Base-by-base conservation (phyloP, 2,329 filamentous ascomycete species). In the Akanthomyces dipterigenus region DNA sequence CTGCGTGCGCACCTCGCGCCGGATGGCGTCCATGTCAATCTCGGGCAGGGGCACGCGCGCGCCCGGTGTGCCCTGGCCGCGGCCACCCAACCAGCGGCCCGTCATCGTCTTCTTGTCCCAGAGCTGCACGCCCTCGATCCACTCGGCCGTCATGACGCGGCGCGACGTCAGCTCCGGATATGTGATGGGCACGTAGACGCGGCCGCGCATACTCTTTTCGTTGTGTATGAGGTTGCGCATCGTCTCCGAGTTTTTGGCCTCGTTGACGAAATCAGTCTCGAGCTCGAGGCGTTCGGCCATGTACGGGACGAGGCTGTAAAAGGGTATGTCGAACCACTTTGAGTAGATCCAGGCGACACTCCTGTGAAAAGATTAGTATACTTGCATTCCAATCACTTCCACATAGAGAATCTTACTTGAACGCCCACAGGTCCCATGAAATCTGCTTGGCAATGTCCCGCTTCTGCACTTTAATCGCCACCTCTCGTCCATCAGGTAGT, bases 391-490 rank as follows among this genome's bases (percentile, higher is more conserved):
- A 34, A 3, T n/a, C 8, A 11, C 22, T 20, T 14, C 7, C n/a
- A 43, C 16, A 8, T 20, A 38, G 14, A n/a, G 3, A n/a, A 28
- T 72, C 82, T 76, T 74, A 89, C 83, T 92, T 92, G 80, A 97
- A 97, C 3, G 93, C 88, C 92, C 92, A 97, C 57, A 99, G 74
- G 79, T 99, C 95, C 92, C 92, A 96, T 5, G 87, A 86, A 42
- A 97, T 90, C 76, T 98, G 95, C 70, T 88, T 87, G 22, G 85
- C 87, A 71, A 99, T 98, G 79, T 97, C 93, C 55, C 88, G 84
- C 78, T 98, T 99, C 79, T 99, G 95, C 5, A 99, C 88, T 78
- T 99, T 99, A 71, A 99, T 84, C 2, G 95, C 95, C 24, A 98
- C 90, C 78, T 97, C 93, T 53, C 91, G 82, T 0, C 95, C 95